Evolutionary conservation across 1,139 yeast genomes (phyloP).

Genomic region (Nakaseomyces kungkrabaensis): DNA sequence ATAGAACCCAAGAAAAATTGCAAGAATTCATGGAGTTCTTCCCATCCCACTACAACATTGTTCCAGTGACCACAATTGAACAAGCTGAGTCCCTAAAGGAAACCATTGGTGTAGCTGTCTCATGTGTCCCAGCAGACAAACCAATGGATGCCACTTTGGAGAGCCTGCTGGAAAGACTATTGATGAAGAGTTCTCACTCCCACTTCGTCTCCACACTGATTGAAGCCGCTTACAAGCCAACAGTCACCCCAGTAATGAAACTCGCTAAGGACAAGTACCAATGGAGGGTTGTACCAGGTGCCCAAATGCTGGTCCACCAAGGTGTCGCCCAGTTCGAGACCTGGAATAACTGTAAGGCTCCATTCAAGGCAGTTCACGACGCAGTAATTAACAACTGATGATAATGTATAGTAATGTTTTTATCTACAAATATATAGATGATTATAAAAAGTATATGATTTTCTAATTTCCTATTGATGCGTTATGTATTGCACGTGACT

Average conservation of each 20-base stretch:
- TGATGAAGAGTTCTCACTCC: slow-evolving; percentile 31
- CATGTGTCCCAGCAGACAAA: slow-evolving; percentile 83
- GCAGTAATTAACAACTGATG: slow-evolving; percentile 38
- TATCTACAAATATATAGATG: background rate
- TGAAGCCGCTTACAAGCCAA: slow-evolving; percentile 92
- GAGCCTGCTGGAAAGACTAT: slow-evolving; percentile 38
- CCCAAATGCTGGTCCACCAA: slow-evolving; percentile 84
- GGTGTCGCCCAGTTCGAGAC: slow-evolving; percentile 78
- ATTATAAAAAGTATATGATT: background rate
- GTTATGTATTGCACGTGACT: background rate
- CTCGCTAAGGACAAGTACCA: slow-evolving; percentile 49
- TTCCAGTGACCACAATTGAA: slow-evolving; percentile 43
- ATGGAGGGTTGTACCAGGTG: slow-evolving; percentile 79
- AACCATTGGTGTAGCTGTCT: slow-evolving; percentile 55
- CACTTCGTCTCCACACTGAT: slow-evolving; percentile 48
- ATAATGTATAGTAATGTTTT: background rate
- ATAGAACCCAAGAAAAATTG: slow-evolving; percentile 67
- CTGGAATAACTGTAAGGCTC: slow-evolving; percentile 66
- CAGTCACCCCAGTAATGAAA: slow-evolving; percentile 73
- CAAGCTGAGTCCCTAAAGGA: slow-evolving; percentile 32
- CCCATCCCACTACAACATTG: slow-evolving; percentile 52
- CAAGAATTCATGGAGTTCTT: slow-evolving; percentile 49
- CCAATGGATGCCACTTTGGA: slow-evolving; percentile 51
- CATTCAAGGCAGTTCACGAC: slow-evolving; percentile 47
- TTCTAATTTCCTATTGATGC: background rate